These are phyloP conservation scores for Stipa capillata DNA, from an alignment of 176 grass and related monocot genomes.

Conservation along the genomic window DNA sequence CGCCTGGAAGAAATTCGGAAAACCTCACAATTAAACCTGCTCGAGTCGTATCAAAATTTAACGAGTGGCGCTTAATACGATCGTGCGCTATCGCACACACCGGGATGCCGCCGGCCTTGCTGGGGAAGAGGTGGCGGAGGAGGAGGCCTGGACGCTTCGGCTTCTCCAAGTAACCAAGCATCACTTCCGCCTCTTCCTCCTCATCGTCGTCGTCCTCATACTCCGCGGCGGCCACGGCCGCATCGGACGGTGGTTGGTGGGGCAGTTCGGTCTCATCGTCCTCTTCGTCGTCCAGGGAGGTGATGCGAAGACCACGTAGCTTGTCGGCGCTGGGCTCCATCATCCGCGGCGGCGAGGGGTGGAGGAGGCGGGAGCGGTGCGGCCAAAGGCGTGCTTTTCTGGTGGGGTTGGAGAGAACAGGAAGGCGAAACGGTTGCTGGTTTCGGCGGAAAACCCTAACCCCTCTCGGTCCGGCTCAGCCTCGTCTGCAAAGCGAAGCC, in stretches of 20 bases:
- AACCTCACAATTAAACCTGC: background rate
- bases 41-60: background rate
- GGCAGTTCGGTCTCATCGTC: conserved; percentile 10
- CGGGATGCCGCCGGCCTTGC: conserved; percentile 66
- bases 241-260: background rate
- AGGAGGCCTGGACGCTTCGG: conserved; percentile 41
- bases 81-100: background rate
- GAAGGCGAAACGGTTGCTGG: background rate
- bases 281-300: conserved; percentile 38
- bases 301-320: conserved; percentile 28
- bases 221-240: background rate
- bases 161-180: conserved; percentile 58
- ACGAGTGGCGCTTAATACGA: background rate
- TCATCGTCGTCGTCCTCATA: conserved; percentile 43
- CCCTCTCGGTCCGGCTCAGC: background rate
- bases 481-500: background rate
- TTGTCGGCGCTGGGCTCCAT: conserved; percentile 33
- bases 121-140: conserved; percentile 67
- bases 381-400: conserved; percentile 4
- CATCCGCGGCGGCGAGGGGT: background rate
- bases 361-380: background rate
- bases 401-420: background rate
- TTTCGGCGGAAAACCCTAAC: conserved; percentile 33
- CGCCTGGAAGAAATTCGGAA: conserved; percentile 28
- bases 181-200: conserved; percentile 40